Percentiles rank a stretch among this genome's conserved stretches.
Evolutionary conservation across 352 stramenopile genomes (phyloP).

Genomic region (Phytopythium kandeliae): DNA sequence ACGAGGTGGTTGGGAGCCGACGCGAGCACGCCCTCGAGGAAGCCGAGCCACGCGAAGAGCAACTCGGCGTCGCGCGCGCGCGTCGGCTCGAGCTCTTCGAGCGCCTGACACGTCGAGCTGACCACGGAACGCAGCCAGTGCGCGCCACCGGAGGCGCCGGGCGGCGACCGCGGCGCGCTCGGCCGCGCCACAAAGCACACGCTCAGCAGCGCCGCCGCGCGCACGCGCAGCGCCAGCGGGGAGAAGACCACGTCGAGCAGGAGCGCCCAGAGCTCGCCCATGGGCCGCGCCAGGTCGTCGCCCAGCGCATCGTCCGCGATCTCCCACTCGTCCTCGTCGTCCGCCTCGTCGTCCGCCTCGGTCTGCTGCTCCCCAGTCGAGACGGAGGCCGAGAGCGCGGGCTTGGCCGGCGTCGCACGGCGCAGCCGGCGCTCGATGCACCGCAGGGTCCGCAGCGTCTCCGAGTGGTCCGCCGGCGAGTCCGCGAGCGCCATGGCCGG

Average conservation of each 20-base stretch:
- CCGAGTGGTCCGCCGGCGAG: slow-evolving; percentile 45
- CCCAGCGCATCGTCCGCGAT: slow-evolving; percentile 6
- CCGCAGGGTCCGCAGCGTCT: slow-evolving; percentile 38
- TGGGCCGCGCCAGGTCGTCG: too few relatives aligned
- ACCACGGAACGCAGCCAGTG: slow-evolving; percentile 61
- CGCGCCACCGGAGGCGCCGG: slow-evolving; percentile 8
- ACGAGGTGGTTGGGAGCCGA: slow-evolving; percentile 30
- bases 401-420: slow-evolving; percentile 3
- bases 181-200: slow-evolving; percentile 28
- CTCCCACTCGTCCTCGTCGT: slow-evolving; percentile 5
- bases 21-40: slow-evolving; percentile 48
- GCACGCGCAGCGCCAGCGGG: slow-evolving; percentile 56
- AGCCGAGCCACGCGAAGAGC: slow-evolving; percentile 59
- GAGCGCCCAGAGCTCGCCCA: slow-evolving; percentile 43
- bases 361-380: too few relatives aligned
- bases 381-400: not conserved
- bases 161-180: slow-evolving; percentile 16
- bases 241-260: slow-evolving; percentile 67
- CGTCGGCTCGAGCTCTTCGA: slow-evolving; percentile 49
- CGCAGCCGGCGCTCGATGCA: slow-evolving; percentile 38
- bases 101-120: slow-evolving; percentile 61
- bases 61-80: slow-evolving; percentile 30
- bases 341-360: not conserved
- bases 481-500: slow-evolving; percentile 27
- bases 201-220: slow-evolving; percentile 48